A percentile compares a stretch with the other conserved stretches of the same genome.
Evolutionary conservation across 2,329 filamentous ascomycete species (phyloP).

Genomic region (Lachnellula willkommii): DNA sequence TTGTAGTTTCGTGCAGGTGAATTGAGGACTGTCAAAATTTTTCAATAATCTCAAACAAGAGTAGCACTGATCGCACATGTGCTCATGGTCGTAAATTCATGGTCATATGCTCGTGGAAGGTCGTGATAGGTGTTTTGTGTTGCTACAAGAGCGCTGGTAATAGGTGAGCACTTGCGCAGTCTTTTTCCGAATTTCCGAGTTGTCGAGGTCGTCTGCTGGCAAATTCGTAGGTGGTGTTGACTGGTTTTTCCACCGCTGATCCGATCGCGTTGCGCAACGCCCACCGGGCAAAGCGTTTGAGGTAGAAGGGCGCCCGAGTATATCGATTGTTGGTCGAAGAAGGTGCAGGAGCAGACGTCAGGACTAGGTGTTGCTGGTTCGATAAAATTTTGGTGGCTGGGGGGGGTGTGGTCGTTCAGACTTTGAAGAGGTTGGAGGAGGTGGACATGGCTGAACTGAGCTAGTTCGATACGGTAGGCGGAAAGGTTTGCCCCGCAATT

Average conservation of each 20-base stretch:
- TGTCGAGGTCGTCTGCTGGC: slow-evolving; percentile 1
- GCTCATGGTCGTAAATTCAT: slow-evolving; percentile 26
- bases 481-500: neutral
- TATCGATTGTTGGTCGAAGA: neutral
- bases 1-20: neutral
- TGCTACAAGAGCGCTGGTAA: slow-evolving; percentile 4
- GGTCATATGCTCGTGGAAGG: slow-evolving; percentile 11
- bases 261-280: slow-evolving; percentile 1
- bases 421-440: neutral
- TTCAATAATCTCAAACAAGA: slow-evolving; percentile 4
- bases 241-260: slow-evolving; percentile 3
- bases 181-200: neutral
- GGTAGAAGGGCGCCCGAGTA: neutral
- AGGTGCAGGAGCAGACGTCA: neutral
- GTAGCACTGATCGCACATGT: slow-evolving; percentile 18
- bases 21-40: slow-evolving; percentile 7
- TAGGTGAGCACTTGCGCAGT: slow-evolving; percentile 3
- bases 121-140: slow-evolving; percentile 8
- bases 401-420: no score
- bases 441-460: neutral
- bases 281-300: neutral
- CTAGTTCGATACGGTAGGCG: neutral
- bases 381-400: neutral
- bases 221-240: neutral
- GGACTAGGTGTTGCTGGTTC: neutral